These are phyloP conservation scores for Clonostachys rosea DNA, from an alignment of 2,329 filamentous ascomycete species.

Conservation along the genomic window DNA sequence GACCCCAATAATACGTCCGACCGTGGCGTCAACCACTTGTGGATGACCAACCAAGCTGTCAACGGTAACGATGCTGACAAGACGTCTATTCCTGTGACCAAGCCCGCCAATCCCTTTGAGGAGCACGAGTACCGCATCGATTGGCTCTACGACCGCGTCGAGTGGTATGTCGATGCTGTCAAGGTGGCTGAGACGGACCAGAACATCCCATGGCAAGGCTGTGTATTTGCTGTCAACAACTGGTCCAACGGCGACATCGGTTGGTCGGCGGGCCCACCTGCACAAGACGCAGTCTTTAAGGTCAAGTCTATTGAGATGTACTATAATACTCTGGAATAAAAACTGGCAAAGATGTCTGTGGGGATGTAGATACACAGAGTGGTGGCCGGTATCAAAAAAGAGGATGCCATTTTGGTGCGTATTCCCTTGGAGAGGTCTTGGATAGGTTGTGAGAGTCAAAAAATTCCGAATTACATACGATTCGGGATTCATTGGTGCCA, in stretches of 20 bases:
- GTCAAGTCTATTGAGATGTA: conserved; percentile 21
- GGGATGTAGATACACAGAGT: too few relatives aligned
- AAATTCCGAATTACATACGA: neutral
- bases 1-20: conserved; percentile 17
- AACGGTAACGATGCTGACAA: conserved; percentile 13
- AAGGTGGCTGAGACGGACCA: conserved; percentile 14
- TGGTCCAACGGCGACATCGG: conserved; percentile 21
- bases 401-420: neutral
- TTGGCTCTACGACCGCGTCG: conserved; percentile 15
- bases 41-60: conserved; percentile 21
- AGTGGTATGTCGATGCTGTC: conserved; percentile 17
- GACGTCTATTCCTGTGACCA: conserved; percentile 5
- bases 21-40: conserved; percentile 13
- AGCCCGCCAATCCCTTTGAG: neutral
- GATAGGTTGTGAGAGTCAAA: neutral
- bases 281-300: conserved; percentile 17
- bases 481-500: neutral
- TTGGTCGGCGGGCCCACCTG: conserved; percentile 19
- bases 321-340: conserved; percentile 11
- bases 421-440: neutral
- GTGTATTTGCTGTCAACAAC: conserved; percentile 16
- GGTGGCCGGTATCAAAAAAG: too few relatives aligned
- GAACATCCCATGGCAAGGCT: conserved; percentile 16
- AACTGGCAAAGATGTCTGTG: too few relatives aligned
- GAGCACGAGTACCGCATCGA: conserved; percentile 24